These are phyloP conservation scores for Dothiorella sarmentorum DNA, from an alignment of 2,329 filamentous ascomycete genomes.

Conservation along the genomic window DNA sequence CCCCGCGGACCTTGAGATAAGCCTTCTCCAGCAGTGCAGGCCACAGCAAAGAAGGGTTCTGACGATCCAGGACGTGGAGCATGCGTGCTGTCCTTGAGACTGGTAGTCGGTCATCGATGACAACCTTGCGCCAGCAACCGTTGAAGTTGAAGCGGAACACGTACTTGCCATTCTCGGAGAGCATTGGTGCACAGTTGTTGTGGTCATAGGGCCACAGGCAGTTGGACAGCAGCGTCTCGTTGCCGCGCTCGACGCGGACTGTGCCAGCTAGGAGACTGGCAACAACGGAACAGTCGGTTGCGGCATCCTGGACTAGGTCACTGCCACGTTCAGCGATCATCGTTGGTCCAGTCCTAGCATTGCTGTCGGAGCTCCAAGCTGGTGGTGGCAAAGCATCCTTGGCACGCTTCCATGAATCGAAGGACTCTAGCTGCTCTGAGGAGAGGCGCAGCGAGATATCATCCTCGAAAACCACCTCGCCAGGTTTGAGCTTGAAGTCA, in stretches of 20 bases:
- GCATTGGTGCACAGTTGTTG: conserved; percentile 50
- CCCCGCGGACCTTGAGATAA: conserved; percentile 90
- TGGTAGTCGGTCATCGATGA: conserved; percentile 86
- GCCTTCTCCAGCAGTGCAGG: conserved; percentile 93
- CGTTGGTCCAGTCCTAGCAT: conserved; percentile 40
- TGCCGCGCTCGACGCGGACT: conserved; percentile 65
- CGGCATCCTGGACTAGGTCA: conserved; percentile 91
- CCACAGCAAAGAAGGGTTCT: conserved; percentile 80
- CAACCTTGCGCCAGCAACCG: conserved; percentile 80
- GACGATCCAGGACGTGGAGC: conserved; percentile 82
- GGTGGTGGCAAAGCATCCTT: conserved; percentile 58
- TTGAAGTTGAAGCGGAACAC: conserved; percentile 94
- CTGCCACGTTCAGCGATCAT: conserved; percentile 60
- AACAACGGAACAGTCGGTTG: conserved; percentile 95
- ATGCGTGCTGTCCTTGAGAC: conserved; percentile 69
- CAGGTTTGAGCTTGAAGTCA: conserved; percentile 58
- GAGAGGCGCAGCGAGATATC: conserved; percentile 68
- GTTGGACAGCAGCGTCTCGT: conserved; percentile 63
- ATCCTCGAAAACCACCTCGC: conserved; percentile 66
- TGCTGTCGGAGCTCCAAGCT: conserved; percentile 33
- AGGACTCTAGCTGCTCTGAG: conserved; percentile 67
- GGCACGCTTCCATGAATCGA: conserved; percentile 80
- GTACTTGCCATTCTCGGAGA: conserved; percentile 83
- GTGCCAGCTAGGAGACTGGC: conserved; percentile 85
- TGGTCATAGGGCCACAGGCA: conserved; percentile 74